phyloP scores from a whole-genome alignment of 495 filamentous ascomycete genomes.

The Aspergillus indologenus region DNA sequence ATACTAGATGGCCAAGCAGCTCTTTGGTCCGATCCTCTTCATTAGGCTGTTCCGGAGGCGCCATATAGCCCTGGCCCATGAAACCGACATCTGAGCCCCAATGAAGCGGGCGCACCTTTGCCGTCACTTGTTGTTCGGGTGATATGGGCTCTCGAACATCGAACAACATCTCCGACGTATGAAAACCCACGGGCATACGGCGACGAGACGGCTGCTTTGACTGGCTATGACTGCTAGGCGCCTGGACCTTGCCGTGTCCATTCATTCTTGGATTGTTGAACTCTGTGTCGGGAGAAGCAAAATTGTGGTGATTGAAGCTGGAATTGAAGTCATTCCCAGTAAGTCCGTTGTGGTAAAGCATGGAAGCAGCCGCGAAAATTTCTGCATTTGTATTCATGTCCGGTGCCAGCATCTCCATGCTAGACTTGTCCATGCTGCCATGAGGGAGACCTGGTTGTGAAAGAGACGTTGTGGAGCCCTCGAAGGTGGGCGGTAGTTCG shows the following conservation, averaged over 20 bases:
- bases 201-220: conserved; percentile 18
- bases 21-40: conserved; percentile 52
- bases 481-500: conserved; percentile 57
- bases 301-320: conserved; percentile 30
- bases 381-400: conserved; percentile 33
- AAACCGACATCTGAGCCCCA: conserved; percentile 69
- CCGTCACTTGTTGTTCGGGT: conserved; percentile 38
- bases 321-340: conserved; percentile 31
- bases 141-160: conserved; percentile 41
- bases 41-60: conserved; percentile 52
- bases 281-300: conserved; percentile 28
- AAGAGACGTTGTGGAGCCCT: conserved; percentile 60
- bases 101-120: conserved; percentile 44
- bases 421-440: conserved; percentile 26
- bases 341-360: conserved; percentile 41
- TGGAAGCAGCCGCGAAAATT: conserved; percentile 50
- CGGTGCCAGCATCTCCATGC: conserved; percentile 21
- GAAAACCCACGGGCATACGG: conserved; percentile 33
- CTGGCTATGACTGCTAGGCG: conserved; percentile 12
- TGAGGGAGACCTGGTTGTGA: conserved; percentile 45
- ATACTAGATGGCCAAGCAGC: conserved; percentile 52
- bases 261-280: conserved; percentile 19
- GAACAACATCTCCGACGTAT: conserved; percentile 47
- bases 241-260: conserved; percentile 19
- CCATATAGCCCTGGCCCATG: conserved; percentile 53